Conservation (phyloP, 768 basidiomycete genomes). For the Tylopilus felleus region DNA sequence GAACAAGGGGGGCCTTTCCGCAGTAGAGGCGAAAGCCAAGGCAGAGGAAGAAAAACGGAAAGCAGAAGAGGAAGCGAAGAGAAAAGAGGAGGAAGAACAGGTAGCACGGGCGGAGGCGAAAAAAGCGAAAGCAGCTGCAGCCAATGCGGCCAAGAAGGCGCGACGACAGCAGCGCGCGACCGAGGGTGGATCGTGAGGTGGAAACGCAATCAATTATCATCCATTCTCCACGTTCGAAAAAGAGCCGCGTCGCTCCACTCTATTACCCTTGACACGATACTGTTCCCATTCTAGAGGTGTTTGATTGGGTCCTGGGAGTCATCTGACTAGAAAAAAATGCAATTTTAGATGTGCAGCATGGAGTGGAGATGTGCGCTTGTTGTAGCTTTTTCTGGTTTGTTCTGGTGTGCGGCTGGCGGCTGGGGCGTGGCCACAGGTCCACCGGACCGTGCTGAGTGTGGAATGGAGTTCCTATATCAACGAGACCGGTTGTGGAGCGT, state of each 20-base stretch:
- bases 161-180: constrained; percentile 58
- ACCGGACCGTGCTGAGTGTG: constrained; percentile 1
- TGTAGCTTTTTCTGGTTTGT: background rate
- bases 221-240: background rate
- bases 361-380: too few species aligned
- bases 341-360: constrained; percentile 8
- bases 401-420: background rate
- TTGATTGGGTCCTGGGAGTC: constrained; percentile 2
- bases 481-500: constrained; percentile 7
- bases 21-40: constrained; percentile 48
- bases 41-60: constrained; percentile 58
- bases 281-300: constrained; percentile 1
- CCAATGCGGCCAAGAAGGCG: constrained; percentile 90
- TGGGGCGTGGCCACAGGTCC: background rate
- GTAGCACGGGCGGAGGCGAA: constrained; percentile 70
- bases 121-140: constrained; percentile 80
- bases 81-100: constrained; percentile 84
- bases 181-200: constrained; percentile 27
- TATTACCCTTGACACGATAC: constrained; percentile 2
- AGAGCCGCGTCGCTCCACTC: background rate
- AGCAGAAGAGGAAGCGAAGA: constrained; percentile 67
- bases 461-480: constrained; percentile 16
- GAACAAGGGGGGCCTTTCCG: constrained; percentile 39
- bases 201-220: background rate
- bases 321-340: constrained; percentile 5